Conservation (phyloP, 1,139 yeast genomes). For the Debaryomyces udenii region DNA sequence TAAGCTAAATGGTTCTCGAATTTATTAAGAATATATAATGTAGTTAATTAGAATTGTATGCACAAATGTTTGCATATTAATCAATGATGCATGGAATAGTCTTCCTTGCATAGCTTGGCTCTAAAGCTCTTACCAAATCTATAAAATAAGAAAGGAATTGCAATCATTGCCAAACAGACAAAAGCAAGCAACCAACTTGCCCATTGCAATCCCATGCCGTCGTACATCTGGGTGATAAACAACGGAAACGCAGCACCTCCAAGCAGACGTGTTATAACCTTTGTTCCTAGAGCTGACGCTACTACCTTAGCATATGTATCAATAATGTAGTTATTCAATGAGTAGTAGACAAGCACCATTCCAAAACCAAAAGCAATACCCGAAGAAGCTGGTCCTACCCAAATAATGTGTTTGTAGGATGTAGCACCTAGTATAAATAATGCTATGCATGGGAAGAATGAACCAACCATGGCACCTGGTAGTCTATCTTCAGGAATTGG, state of each 20-base stretch:
- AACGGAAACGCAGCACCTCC: conserved; percentile 93
- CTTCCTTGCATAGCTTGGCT: conserved; percentile 66
- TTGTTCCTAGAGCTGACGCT: conserved; percentile 90
- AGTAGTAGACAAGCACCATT: conserved; percentile 86
- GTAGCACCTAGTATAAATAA: conserved; percentile 90
- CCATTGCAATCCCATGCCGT: conserved; percentile 74
- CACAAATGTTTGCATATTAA: not conserved
- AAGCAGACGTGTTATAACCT: conserved; percentile 82
- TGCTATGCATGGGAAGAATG: conserved; percentile 88
- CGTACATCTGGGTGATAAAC: conserved; percentile 82
- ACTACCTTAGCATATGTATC: conserved; percentile 86
- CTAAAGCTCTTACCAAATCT: conserved; percentile 68
- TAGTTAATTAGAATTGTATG: conserved; percentile 1
- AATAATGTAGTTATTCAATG: conserved; percentile 84
- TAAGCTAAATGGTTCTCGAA: conserved; percentile 1
- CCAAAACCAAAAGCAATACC: conserved; percentile 91
- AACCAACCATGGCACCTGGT: conserved; percentile 86
- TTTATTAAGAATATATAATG: conserved; percentile 4
- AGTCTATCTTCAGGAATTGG: conserved; percentile 89
- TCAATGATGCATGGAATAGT: conserved; percentile 41
- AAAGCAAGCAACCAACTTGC: conserved; percentile 85
- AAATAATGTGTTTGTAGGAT: conserved; percentile 71
- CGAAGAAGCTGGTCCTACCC: conserved; percentile 95
- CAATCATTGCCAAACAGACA: conserved; percentile 78
- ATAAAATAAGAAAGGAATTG: conserved; percentile 80